Conservation (phyloP, 75 land plant species). For the Pinus taeda region DNA sequence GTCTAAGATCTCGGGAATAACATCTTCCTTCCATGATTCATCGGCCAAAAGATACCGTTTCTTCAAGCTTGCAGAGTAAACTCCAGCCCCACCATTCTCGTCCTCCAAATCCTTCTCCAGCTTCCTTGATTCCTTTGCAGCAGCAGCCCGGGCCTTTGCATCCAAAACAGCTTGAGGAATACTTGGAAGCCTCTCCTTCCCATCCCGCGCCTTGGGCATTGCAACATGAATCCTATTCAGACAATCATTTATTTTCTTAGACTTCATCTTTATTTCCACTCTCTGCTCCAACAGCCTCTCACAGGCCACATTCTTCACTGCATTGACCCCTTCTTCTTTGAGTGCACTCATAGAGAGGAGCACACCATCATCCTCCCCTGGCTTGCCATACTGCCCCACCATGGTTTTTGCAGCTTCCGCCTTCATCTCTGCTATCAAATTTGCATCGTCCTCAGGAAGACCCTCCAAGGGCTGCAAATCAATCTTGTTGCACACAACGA, state of each 20-base stretch:
- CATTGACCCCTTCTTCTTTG: constrained; percentile 86
- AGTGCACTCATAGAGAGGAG: constrained; percentile 87
- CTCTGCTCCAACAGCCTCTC: constrained; percentile 85
- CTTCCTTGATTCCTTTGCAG: constrained; percentile 29
- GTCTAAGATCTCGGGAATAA: constrained; percentile 87
- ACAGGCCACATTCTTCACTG: constrained; percentile 92
- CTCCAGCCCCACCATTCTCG: constrained; percentile 97
- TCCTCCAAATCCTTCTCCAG: constrained; percentile 85
- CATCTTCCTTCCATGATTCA: constrained; percentile 91
- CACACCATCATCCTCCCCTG: constrained; percentile 51
- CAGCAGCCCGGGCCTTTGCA: constrained; percentile 28
- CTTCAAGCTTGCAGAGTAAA: constrained; percentile 83
- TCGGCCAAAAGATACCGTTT: constrained; percentile 72
- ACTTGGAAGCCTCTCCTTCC: constrained; percentile 79
- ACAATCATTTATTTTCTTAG: constrained; percentile 81
- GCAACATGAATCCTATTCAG: constrained; percentile 93
- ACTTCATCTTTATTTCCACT: constrained; percentile 91
- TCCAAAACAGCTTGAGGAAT: constrained; percentile 84
- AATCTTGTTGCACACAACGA: constrained; percentile 89
- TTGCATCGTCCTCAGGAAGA: constrained; percentile 71
- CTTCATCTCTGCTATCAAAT: constrained; percentile 75
- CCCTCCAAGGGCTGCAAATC: constrained; percentile 81
- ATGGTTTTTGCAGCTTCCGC: constrained; percentile 76
- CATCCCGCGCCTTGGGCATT: constrained; percentile 76
- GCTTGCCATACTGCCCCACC: constrained; percentile 36